Evolutionary conservation across 257 asterid species (phyloP).

Genomic region (Solanum virginianum): DNA sequence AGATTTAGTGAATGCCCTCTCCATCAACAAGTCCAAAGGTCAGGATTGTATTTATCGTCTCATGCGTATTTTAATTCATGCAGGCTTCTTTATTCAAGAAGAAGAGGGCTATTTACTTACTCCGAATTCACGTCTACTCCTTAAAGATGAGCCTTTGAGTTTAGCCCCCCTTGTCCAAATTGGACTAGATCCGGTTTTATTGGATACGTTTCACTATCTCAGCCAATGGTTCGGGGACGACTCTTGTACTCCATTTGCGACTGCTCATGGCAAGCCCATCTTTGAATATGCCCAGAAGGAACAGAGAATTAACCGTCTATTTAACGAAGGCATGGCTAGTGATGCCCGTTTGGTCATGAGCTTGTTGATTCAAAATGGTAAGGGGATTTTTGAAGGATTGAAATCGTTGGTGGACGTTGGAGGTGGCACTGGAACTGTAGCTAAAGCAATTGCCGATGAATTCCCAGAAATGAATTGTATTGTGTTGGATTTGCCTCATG

Average conservation of each 20-base stretch:
- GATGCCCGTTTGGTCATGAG: not conserved
- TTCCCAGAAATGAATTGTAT: constrained; percentile 4
- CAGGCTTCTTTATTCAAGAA: not conserved
- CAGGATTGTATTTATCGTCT: not conserved
- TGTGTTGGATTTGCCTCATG: not conserved
- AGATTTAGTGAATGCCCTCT: not conserved
- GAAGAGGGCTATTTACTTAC: not conserved
- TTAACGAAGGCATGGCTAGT: not conserved
- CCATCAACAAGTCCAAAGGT: not conserved
- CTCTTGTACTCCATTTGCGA: not conserved
- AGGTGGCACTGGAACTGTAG: not conserved
- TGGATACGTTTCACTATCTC: not conserved
- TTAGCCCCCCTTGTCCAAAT: not conserved
- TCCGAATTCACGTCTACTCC: not conserved
- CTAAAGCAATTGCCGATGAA: not conserved
- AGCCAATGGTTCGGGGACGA: not conserved
- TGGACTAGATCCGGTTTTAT: not conserved
- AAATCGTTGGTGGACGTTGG: not conserved
- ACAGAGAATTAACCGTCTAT: not conserved
- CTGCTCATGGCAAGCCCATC: not conserved
- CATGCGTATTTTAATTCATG: not conserved
- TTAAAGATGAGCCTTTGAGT: not conserved
- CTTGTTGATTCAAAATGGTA: not conserved
- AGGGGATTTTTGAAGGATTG: not conserved
- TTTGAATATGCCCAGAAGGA: not conserved